These are phyloP conservation scores for Kwoniella mangroviensis DNA, from an alignment of 768 basidiomycete species.

Conservation along the genomic window DNA sequence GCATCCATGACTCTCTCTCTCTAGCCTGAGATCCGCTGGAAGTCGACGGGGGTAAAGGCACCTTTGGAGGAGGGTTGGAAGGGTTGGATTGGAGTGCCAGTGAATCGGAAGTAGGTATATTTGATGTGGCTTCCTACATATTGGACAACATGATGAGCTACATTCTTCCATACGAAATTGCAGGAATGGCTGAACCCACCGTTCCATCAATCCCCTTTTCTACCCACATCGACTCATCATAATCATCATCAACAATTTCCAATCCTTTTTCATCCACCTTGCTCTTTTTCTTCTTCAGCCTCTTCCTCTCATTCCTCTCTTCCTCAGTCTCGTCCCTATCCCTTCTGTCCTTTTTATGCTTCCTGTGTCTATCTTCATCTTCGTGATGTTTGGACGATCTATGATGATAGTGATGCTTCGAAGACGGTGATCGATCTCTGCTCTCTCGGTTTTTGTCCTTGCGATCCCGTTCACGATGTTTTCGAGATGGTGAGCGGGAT, in stretches of 20 bases:
- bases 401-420: constrained; percentile 18
- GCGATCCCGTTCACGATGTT: constrained; percentile 4
- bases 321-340: constrained; percentile 44
- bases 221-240: constrained; percentile 71
- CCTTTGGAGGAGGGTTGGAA: constrained; percentile 60
- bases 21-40: constrained; percentile 64
- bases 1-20: constrained; percentile 85
- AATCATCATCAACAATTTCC: constrained; percentile 68
- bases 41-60: constrained; percentile 62
- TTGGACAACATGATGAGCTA: background rate
- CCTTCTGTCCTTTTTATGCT: constrained; percentile 46
- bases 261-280: constrained; percentile 57
- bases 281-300: constrained; percentile 54
- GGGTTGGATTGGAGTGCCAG: constrained; percentile 72
- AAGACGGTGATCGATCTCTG: constrained; percentile 9
- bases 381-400: constrained; percentile 19
- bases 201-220: constrained; percentile 48
- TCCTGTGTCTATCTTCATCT: constrained; percentile 18
- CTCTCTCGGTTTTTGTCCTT: constrained; percentile 16
- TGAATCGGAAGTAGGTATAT: constrained; percentile 76
- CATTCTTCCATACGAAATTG: constrained; percentile 19
- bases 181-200: constrained; percentile 25
- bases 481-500: constrained; percentile 26
- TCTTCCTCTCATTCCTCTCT: constrained; percentile 43
- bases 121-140: constrained; percentile 56